Percentiles rank a stretch among this genome's conserved stretches.
Evolutionary conservation across 2,329 filamentous ascomycete genomes (phyloP).

Genomic region (Alternaria postmessia): DNA sequence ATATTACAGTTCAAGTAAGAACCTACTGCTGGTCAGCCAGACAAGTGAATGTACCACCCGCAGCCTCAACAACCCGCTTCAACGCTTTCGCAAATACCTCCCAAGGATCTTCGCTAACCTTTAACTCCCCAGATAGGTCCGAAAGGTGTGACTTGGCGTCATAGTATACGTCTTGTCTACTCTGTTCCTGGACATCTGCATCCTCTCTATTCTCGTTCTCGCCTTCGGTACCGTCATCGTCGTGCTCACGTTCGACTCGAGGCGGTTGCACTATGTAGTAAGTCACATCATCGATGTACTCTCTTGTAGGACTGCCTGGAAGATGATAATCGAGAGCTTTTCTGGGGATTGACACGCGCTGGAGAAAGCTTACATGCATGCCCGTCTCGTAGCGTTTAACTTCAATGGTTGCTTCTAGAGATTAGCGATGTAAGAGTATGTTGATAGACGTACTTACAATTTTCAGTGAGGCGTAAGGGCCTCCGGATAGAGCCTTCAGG

Average conservation of each 20-base stretch:
- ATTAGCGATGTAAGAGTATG: too few relatives aligned
- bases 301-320: background rate
- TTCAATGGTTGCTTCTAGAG: background rate
- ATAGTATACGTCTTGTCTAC: background rate
- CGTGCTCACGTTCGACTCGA: background rate
- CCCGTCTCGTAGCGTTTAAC: background rate
- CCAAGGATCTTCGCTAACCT: background rate
- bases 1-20: background rate
- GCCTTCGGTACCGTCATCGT: background rate
- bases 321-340: accelerated
- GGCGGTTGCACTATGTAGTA: background rate
- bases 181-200: accelerated
- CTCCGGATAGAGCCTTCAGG: accelerated
- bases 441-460: background rate
- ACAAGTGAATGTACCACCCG: background rate
- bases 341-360: background rate
- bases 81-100: background rate
- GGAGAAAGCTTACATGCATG: background rate
- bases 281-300: background rate
- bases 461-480: background rate
- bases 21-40: accelerated
- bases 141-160: background rate
- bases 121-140: background rate
- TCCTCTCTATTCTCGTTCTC: accelerated
- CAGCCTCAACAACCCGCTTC: background rate